Base-by-base conservation (phyloP, 192 early-diverging fungal species). In the Coemansia sp. region DNA sequence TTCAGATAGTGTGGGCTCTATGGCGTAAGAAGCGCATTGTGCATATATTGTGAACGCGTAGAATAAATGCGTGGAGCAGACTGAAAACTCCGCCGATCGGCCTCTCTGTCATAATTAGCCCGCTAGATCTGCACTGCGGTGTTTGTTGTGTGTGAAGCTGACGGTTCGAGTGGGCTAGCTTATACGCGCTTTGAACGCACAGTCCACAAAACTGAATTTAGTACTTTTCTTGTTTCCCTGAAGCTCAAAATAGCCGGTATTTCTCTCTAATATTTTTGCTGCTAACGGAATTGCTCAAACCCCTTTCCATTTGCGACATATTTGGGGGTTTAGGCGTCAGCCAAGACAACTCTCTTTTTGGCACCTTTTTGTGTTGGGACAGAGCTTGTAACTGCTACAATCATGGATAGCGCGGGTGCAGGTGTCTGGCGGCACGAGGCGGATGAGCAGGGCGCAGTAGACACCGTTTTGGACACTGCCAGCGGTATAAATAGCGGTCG, bases 91-190 rank as follows among this genome's bases (percentile, higher is more conserved):
- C 76, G 60, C 61, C 76, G 79, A 53, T 76, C 67, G 3, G 79
- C 79, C 62, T 76, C 31, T 0, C 31, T 81, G 52, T 76, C 79
- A 36, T 81, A 74, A 9, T 76, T 74, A 24, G 76, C 58, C 47
- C 31, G 53, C 9, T 76, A 63, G 21, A 76, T 54, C 21, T 66
- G n/a, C 12, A 55, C 57, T 42, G 21, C 21, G 40, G 3, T 42
- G 40, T 42, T 42, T 42, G 40, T 42, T 15, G 40, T 31, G 31
- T 31, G 31, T 7, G 31, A 31, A 31, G 31, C 31, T 8, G 31
- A 7, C 31, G 31, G 6, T 31, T 31, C 7, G 28, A 31, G 31
- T 1, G 31, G 31, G 31, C 31, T 6, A 31, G 31, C 31, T 31
- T 31, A 31, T 31, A 31, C 8, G 31, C 31, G 8, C 31, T 31